Conservation (phyloP, 2,329 filamentous ascomycete genomes). For the Pyrenochaeta sp. region DNA sequence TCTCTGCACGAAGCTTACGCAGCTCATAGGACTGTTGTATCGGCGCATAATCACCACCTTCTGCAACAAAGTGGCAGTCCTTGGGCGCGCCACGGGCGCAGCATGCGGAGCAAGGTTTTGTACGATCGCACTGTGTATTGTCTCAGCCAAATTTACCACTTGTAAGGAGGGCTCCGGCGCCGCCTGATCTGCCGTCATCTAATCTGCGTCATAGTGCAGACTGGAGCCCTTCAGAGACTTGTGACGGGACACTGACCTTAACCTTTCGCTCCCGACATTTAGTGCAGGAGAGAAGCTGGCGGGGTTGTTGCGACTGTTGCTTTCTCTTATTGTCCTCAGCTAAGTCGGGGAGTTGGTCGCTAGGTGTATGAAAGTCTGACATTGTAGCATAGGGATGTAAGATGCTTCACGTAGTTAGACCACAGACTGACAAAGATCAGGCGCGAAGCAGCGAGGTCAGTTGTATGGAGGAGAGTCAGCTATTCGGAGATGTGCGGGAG, state of each 20-base stretch:
- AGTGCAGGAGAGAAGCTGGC: conserved; percentile 58
- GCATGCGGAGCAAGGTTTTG: conserved; percentile 59
- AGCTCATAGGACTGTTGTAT: conserved; percentile 60
- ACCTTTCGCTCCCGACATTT: conserved; percentile 60
- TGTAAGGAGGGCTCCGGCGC: neutral
- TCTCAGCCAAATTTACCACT: neutral
- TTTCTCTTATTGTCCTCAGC: conserved; percentile 37
- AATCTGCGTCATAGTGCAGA: neutral
- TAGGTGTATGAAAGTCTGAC: conserved; percentile 20
- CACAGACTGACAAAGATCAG: conserved; percentile 7
- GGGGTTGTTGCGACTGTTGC: conserved; percentile 51
- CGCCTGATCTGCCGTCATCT: neutral
- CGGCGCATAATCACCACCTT: conserved; percentile 56
- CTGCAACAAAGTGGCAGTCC: conserved; percentile 58
- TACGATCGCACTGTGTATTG: conserved; percentile 56
- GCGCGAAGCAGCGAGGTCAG: neutral
- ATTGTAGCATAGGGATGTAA: conserved; percentile 28
- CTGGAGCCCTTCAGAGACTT: neutral
- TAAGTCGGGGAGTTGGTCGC: conserved; percentile 14
- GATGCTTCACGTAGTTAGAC: conserved; percentile 18
- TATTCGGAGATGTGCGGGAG: neutral
- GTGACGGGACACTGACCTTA: conserved; percentile 47
- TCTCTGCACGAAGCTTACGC: conserved; percentile 56
- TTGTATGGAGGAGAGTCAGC: neutral
- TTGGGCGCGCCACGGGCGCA: conserved; percentile 58